Conservation (phyloP, 1,284 basidiomycete species). For the Amylostereum chailletii region DNA sequence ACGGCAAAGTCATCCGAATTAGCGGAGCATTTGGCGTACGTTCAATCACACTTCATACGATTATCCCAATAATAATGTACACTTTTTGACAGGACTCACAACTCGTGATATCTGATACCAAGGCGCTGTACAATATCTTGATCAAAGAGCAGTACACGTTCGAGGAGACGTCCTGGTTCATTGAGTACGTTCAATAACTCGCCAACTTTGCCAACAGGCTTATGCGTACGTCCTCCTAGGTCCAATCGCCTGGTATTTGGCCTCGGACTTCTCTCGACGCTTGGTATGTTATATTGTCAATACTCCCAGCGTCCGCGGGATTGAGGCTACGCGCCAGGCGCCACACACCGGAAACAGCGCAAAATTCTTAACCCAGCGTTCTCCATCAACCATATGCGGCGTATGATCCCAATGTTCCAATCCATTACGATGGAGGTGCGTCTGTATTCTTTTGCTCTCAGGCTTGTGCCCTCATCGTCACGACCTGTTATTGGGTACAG, state of each 20-base stretch:
- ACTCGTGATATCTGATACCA: background rate
- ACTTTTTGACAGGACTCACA: background rate
- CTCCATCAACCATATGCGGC: slow-evolving; percentile 14
- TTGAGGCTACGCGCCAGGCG: slow-evolving; percentile 10
- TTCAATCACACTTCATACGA: background rate
- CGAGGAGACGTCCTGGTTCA: background rate
- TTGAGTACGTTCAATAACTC: slow-evolving; percentile 1
- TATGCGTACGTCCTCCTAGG: too few relatives aligned
- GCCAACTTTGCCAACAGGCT: too few relatives aligned
- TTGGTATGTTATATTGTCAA: background rate
- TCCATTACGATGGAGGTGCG: slow-evolving; percentile 12
- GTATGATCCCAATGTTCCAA: slow-evolving; percentile 17
- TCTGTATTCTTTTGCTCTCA: background rate
- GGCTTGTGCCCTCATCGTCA: background rate
- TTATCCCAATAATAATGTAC: background rate
- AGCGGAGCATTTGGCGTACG: background rate
- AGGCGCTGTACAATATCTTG: background rate
- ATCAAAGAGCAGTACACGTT: background rate
- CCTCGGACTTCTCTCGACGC: background rate
- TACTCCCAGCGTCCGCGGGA: background rate
- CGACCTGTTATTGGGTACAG: slow-evolving; percentile 5
- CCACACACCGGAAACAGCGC: slow-evolving; percentile 16
- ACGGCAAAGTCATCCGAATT: background rate
- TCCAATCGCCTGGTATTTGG: background rate
- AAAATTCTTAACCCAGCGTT: slow-evolving; percentile 19